Conservation (phyloP, 805 yeast genomes). For the Wickerhamiella hasegawae region DNA sequence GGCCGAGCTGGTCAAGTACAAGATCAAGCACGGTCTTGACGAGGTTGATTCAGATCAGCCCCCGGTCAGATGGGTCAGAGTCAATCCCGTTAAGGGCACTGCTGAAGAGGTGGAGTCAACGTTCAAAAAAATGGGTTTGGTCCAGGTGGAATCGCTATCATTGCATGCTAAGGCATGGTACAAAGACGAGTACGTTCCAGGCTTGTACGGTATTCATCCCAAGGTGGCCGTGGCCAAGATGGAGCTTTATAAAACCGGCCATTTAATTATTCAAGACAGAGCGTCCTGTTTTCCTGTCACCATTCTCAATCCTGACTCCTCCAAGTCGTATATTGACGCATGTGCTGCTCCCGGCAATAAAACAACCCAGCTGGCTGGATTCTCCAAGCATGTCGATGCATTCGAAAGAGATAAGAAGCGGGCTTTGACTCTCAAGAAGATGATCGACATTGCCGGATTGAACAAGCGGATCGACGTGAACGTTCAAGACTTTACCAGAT, state of each 20-base stretch:
- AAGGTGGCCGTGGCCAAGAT: conserved; percentile 49
- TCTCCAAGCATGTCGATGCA: conserved; percentile 37
- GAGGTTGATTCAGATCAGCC: conserved; percentile 9
- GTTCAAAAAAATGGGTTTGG: conserved; percentile 27
- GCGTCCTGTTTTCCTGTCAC: conserved; percentile 95
- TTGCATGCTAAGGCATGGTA: conserved; percentile 23
- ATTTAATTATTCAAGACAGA: conserved; percentile 81
- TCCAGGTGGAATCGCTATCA: conserved; percentile 31
- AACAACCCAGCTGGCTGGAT: conserved; percentile 79
- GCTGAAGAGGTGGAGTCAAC: conserved; percentile 21
- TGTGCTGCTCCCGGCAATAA: conserved; percentile 99
- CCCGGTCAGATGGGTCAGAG: conserved; percentile 33
- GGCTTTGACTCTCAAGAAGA: conserved; percentile 49
- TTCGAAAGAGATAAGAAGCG: conserved; percentile 75
- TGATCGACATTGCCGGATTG: conserved; percentile 71
- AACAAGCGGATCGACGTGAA: conserved; percentile 27
- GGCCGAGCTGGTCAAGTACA: conserved; percentile 67
- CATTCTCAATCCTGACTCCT: conserved; percentile 48
- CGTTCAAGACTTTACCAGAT: conserved; percentile 45
- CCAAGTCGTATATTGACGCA: conserved; percentile 65
- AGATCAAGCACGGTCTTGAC: conserved; percentile 38
- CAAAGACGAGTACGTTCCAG: conserved; percentile 56
- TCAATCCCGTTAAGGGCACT: conserved; percentile 44
- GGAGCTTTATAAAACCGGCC: conserved; percentile 57
- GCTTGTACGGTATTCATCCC: conserved; percentile 72